These are phyloP conservation scores for Coix lacrymajobi DNA, from an alignment of 176 grass and related monocot genomes.

Conservation along the genomic window DNA sequence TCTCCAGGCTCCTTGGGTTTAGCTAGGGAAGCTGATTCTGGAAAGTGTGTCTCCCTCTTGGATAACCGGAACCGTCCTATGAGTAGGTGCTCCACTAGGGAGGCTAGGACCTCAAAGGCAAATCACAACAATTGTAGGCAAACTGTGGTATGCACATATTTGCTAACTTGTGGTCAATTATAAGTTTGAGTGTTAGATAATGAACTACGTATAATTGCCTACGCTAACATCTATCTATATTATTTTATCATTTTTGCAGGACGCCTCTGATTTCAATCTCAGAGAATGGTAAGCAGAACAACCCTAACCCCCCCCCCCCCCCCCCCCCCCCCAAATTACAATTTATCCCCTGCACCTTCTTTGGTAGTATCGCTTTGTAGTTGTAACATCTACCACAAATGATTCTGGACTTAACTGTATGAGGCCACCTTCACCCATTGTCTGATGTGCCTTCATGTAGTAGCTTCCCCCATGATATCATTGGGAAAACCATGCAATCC, in stretches of 20 bases:
- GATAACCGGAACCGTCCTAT: conserved; percentile 36
- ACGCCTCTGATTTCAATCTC: conserved; percentile 21
- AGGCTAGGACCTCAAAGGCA: conserved; percentile 24
- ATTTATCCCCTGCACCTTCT: too few species aligned
- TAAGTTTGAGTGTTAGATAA: conserved; percentile 18
- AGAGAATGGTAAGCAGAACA: conserved; percentile 59
- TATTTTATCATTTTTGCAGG: conserved; percentile 39
- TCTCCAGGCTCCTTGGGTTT: conserved; percentile 47
- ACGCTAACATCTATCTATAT: not conserved
- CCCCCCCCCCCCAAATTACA: too few species aligned
- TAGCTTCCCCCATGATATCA: not conserved
- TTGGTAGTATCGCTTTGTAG: too few species aligned
- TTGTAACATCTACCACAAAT: too few species aligned
- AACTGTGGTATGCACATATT: conserved; percentile 44
- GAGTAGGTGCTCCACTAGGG: conserved; percentile 27
- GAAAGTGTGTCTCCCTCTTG: conserved; percentile 34
- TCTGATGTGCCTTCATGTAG: not conserved
- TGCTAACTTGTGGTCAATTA: conserved; percentile 18
- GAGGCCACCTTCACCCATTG: not conserved
- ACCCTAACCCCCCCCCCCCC: not conserved
- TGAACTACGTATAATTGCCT: conserved; percentile 5
- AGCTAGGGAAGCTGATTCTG: conserved; percentile 43
- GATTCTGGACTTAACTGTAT: not conserved
- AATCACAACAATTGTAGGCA: conserved; percentile 13
- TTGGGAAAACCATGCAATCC: not conserved